Conservation (phyloP, 2,329 filamentous ascomycete species). For the Sporothrix inflata region DNA sequence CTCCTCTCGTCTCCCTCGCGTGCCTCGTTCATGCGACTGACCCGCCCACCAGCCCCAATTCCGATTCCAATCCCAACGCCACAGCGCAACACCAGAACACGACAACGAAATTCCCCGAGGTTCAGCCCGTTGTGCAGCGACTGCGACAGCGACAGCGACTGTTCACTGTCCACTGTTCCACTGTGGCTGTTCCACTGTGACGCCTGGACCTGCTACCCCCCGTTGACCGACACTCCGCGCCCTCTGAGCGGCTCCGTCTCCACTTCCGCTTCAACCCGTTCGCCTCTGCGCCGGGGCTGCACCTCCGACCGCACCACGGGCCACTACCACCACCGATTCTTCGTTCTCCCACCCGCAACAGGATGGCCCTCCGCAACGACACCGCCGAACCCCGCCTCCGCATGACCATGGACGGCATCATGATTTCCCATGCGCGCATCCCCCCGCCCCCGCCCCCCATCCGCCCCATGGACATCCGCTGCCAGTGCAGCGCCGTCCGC, state of each 20-base stretch:
- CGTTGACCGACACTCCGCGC: too few species aligned
- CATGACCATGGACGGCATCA: constrained; percentile 19
- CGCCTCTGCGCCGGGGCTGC: too few species aligned
- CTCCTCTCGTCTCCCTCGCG: background rate
- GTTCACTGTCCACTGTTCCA: too few species aligned
- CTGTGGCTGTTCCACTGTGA: too few species aligned
- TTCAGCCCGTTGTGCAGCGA: background rate
- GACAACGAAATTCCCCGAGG: background rate
- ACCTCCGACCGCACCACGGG: background rate
- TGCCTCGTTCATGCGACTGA: background rate
- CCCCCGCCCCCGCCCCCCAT: background rate
- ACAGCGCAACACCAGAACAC: background rate
- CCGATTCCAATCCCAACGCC: background rate
- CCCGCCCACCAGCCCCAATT: background rate
- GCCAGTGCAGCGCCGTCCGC: constrained; percentile 65
- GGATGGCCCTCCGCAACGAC: background rate
- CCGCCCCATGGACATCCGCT: constrained; percentile 58
- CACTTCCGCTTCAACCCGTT: background rate
- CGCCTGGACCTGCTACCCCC: too few species aligned
- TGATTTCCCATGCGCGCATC: background rate
- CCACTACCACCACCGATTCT: too few species aligned
- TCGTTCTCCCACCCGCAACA: too few species aligned
- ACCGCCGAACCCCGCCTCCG: background rate
- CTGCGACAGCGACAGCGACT: too few species aligned
- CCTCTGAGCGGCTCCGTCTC: background rate